Percentiles rank a stretch among this genome's conserved stretches.
Evolutionary conservation across 2,329 filamentous ascomycete species (phyloP).

Genomic region (Trichoderma polysporum): DNA sequence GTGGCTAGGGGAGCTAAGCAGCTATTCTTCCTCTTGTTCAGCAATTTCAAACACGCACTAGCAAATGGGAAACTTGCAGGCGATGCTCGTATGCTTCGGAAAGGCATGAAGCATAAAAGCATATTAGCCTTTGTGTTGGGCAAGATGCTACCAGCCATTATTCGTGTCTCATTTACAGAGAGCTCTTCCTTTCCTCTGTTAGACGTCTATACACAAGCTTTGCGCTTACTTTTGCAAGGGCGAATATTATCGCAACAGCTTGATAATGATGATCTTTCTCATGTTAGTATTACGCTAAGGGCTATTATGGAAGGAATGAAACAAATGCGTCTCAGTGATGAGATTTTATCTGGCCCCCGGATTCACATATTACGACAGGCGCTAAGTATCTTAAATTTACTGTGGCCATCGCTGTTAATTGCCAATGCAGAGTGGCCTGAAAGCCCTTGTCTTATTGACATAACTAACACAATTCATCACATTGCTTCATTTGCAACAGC

Average conservation of each 20-base stretch:
- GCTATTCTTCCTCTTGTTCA: constrained; percentile 58
- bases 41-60: constrained; percentile 57
- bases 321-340: constrained; percentile 25
- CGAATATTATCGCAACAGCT: constrained; percentile 41
- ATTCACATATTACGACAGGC: constrained; percentile 34
- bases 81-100: constrained; percentile 46
- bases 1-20: constrained; percentile 48
- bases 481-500: constrained; percentile 24
- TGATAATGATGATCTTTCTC: constrained; percentile 33
- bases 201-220: constrained; percentile 49
- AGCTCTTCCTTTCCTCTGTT: constrained; percentile 48
- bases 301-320: constrained; percentile 33
- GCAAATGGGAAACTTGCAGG: constrained; percentile 48
- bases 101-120: constrained; percentile 47
- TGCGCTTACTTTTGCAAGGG: constrained; percentile 38
- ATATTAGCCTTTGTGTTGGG: constrained; percentile 50
- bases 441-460: constrained; percentile 23
- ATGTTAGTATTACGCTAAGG: constrained; percentile 36
- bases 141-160: constrained; percentile 55
- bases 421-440: constrained; percentile 22
- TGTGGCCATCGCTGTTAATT: constrained; percentile 33
- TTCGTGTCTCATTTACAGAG: constrained; percentile 39
- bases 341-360: constrained; percentile 26
- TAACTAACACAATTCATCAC: constrained; percentile 23
- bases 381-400: constrained; percentile 30